Percentiles rank a stretch among this genome's conserved stretches.
Conservation (phyloP, 768 basidiomycete species). For the Baorangia bicolor region DNA sequence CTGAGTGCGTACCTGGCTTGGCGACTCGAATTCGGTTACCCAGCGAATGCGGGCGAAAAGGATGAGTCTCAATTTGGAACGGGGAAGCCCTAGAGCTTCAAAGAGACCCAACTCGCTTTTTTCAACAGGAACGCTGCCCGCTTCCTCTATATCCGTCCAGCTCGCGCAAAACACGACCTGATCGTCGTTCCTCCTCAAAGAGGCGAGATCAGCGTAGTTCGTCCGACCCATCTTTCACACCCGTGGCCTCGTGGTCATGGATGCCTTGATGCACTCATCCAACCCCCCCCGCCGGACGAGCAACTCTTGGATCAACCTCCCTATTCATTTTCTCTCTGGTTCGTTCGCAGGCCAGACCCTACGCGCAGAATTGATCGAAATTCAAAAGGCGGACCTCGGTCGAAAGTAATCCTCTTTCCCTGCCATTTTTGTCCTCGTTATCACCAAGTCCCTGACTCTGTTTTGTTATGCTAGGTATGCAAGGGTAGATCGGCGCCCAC, state of each 20-base stretch:
- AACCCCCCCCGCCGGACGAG: conserved; percentile 27
- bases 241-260: conserved; percentile 16
- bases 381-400: conserved; percentile 67
- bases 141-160: conserved; percentile 9
- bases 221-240: neutral
- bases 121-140: neutral
- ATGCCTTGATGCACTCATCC: conserved; percentile 14
- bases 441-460: conserved; percentile 2
- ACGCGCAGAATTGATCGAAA: conserved; percentile 54
- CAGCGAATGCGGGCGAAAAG: conserved; percentile 1
- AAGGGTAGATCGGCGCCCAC: conserved; percentile 60
- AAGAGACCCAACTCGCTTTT: neutral
- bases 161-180: conserved; percentile 14
- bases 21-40: conserved; percentile 14
- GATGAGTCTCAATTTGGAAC: conserved; percentile 28
- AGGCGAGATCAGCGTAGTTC: conserved; percentile 4
- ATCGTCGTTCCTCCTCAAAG: conserved; percentile 7
- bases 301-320: conserved; percentile 32
- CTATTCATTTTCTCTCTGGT: conserved; percentile 56
- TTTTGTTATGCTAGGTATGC: conserved; percentile 44
- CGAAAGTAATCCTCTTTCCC: conserved; percentile 48
- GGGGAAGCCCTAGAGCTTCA: conserved; percentile 7
- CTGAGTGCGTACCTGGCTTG: conserved; percentile 11
- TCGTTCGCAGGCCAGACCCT: conserved; percentile 58
- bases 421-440: neutral